Base-by-base conservation (phyloP, 2,329 filamentous ascomycete genomes). In the Cercospora sojina region DNA sequence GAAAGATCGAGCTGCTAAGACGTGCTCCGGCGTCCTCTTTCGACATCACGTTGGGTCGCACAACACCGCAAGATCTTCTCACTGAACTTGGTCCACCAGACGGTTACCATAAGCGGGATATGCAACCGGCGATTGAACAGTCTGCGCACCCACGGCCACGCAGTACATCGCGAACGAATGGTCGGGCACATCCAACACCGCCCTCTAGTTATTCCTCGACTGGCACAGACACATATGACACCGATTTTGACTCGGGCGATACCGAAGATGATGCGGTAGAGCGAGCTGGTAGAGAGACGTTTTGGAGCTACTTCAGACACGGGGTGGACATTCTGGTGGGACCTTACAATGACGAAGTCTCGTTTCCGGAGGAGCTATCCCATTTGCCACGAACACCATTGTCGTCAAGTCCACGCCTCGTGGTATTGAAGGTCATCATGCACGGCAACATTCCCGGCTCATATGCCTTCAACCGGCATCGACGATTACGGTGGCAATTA, bases 261-360 rank as follows among this genome's bases (percentile, higher is more conserved):
- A 86, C 86, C 65, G 85, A 81, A 3, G 77, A 87, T 16, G 88
- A 88, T 60, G 78, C 79, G 1, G 86, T 88, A 3, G 92, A 96
- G 76, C 80, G 83, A 41, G 76, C 78, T 5, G 67, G 67, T 29
- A 64, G 74, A 47, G 83, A 86, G 73, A 93, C 90, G 70, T 99
- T 98, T 77, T 97, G 95, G 80, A 98, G 98, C 77, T 99, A 99
- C 78, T 99, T 97, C 76, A 90, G 94, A 71, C 89, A 97, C 69
- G 95, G 95, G 1, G 96, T 99, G 75, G 95, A 99, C 78, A 86
- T 97, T 9, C 84, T 98, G 5, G 86, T 99, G n/a, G 96, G 94
- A 0, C 88, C 88, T 31, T 90, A 91, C 0, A 87, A 87, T 0
- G 74, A 76, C 18, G 57, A 66, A 13, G 59, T 60, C 12, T 68